Conservation (phyloP, 2,329 filamentous ascomycete species). For the Verticillium nubilum region DNA sequence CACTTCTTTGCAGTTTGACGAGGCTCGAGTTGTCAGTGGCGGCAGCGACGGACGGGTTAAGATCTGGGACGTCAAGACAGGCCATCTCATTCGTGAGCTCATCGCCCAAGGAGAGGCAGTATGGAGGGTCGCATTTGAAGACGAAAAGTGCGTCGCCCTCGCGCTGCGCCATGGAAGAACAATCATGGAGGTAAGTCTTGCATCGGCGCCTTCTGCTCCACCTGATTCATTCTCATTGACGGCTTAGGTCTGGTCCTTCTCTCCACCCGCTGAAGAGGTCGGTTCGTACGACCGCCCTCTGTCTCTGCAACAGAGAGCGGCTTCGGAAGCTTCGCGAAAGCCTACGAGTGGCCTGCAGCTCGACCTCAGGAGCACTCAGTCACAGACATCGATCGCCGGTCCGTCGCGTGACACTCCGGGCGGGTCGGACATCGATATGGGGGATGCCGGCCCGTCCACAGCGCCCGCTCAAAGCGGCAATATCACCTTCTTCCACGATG, state of each 20-base stretch:
- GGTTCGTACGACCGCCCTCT: conserved; percentile 43
- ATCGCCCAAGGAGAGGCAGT: conserved; percentile 90
- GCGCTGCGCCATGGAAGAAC: conserved; percentile 79
- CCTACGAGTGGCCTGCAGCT: conserved; percentile 46
- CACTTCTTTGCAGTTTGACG: conserved; percentile 94
- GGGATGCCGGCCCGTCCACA: conserved; percentile 49
- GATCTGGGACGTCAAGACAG: conserved; percentile 94
- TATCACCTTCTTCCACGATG: conserved; percentile 46
- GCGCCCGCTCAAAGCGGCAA: conserved; percentile 43
- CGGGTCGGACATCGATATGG: conserved; percentile 49
- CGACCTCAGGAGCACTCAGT: conserved; percentile 29
- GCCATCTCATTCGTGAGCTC: conserved; percentile 83
- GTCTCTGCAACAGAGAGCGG: conserved; percentile 40
- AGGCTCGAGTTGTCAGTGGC: conserved; percentile 89
- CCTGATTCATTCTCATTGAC: conserved; percentile 10
- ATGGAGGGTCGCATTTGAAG: conserved; percentile 96
- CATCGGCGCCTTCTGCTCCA: background rate
- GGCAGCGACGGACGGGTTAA: conserved; percentile 97
- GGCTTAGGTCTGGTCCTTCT: conserved; percentile 84
- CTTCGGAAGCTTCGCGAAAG: conserved; percentile 35
- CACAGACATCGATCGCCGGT: conserved; percentile 20
- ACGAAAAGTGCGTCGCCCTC: conserved; percentile 96
- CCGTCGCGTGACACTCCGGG: conserved; percentile 25
- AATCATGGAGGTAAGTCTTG: conserved; percentile 82
- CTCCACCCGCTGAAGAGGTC: conserved; percentile 66